Evolutionary conservation across 75 land plant genomes (phyloP), one percentile per base, ranked within the genome.

Genomic region (Pinus taeda): DNA sequence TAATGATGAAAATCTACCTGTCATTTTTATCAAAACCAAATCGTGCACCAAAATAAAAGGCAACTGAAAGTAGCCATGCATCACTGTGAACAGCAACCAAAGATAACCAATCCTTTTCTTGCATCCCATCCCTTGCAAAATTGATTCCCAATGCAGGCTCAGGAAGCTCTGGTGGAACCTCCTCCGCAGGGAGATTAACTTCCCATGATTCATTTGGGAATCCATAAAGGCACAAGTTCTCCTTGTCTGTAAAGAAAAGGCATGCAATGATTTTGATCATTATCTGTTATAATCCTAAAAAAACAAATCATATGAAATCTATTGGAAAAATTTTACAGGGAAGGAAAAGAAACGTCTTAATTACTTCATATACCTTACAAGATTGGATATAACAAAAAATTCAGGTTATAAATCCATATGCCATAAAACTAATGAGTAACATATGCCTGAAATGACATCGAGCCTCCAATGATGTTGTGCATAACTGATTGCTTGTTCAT

Each of bases 51-150:
- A 90, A 90, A 74, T 85, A 90, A 55, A 85, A 90, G 22, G 92
- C 87, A 75, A 90, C 91, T n/a, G 92, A 81, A 57, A 90, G 83
- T 17, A 90, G 64, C 92, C 92, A 90, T 45, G 92, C 88, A 80
- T 90, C 92, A 81, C 88, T 88, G 74, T 90, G 92, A 37, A 90
- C 92, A 29, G 92, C 92, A 66, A 90, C 92, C 53, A 89, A 79
- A 30, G 91, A 85, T 53, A 89, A 65, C 91, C 91, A 89, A 78
- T 88, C 93, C 74, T 90, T 84, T 57, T 81, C 79, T 78, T 84
- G 83, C 93, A 90, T 90, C 57, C 93, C 93, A 77, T 90, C 93
- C 76, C 93, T 86, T 64, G 93, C 93, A 82, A 90, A 90, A 71
- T 90, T 90, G 61, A 90, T 90, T 55, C 93, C 93, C 64, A 90